A percentile compares a stretch with the other conserved stretches of the same genome.
phyloP scores from a whole-genome alignment of 2,329 filamentous ascomycete species.

The Monosporascus sp. region DNA sequence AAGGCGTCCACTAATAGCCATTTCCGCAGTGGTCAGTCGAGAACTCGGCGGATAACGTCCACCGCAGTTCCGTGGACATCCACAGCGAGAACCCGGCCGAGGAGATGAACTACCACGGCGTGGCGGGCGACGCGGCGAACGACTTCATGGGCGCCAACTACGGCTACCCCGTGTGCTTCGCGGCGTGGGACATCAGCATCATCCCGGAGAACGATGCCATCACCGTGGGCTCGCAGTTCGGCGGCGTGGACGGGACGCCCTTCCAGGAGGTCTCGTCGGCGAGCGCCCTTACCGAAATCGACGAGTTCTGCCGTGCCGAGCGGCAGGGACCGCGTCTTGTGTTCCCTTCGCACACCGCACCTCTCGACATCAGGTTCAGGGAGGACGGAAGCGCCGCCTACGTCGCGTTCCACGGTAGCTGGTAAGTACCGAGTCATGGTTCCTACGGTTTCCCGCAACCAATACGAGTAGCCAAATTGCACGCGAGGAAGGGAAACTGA shows the following conservation, averaged over 20 bases:
- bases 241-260: constrained; percentile 25
- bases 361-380: constrained; percentile 66
- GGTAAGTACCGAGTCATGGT: constrained; percentile 33
- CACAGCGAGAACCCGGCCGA: constrained; percentile 67
- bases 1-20: background rate
- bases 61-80: constrained; percentile 52
- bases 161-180: constrained; percentile 66
- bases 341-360: constrained; percentile 61
- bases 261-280: constrained; percentile 23
- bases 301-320: constrained; percentile 29
- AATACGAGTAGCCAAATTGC: background rate
- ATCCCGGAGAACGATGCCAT: constrained; percentile 37
- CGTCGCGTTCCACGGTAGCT: constrained; percentile 67
- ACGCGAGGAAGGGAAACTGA: background rate
- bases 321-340: constrained; percentile 45
- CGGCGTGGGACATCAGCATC: constrained; percentile 53
- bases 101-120: constrained; percentile 68
- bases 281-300: constrained; percentile 37
- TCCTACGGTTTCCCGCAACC: background rate
- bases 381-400: constrained; percentile 52
- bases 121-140: constrained; percentile 41
- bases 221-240: constrained; percentile 45
- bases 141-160: constrained; percentile 45
- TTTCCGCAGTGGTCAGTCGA: constrained; percentile 50
- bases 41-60: constrained; percentile 63